phyloP scores from a whole-genome alignment of 129 eudicot species.

The Sambucus nigra region DNA sequence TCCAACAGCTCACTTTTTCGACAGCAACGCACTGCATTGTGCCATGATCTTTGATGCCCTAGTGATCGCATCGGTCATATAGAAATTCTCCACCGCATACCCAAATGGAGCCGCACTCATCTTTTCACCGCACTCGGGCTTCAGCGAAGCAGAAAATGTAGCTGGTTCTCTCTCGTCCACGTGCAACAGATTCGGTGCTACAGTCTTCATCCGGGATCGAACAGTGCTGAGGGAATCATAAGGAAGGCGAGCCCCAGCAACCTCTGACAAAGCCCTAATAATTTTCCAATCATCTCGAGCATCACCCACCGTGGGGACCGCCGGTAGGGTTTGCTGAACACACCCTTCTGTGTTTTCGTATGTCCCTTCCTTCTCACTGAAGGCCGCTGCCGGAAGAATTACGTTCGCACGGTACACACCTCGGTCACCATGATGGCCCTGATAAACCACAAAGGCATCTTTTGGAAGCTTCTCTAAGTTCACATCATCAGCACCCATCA shows the following conservation, averaged over 20 bases:
- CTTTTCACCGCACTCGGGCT: conserved; percentile 42
- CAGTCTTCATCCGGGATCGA: conserved; percentile 53
- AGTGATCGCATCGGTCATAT: conserved; percentile 88
- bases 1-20: conserved; percentile 36
- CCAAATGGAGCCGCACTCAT: conserved; percentile 45
- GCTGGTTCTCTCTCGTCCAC: conserved; percentile 80
- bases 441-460: conserved; percentile 93
- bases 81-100: conserved; percentile 66
- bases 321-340: conserved; percentile 80
- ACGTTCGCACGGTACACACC: conserved; percentile 92
- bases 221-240: conserved; percentile 51
- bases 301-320: conserved; percentile 95
- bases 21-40: conserved; percentile 76
- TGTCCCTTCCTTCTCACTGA: conserved; percentile 91
- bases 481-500: conserved; percentile 95
- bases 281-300: conserved; percentile 97
- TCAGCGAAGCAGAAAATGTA: conserved; percentile 49
- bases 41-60: conserved; percentile 99
- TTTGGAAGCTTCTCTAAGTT: conserved; percentile 60
- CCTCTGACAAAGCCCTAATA: conserved; percentile 78
- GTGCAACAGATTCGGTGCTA: conserved; percentile 75
- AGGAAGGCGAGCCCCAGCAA: conserved; percentile 52
- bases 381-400: conserved; percentile 79
- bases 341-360: conserved; percentile 88
- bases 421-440: conserved; percentile 93